Base-by-base conservation (phyloP, 176 grass and related monocot genomes). In the Pontederia crassipes region DNA sequence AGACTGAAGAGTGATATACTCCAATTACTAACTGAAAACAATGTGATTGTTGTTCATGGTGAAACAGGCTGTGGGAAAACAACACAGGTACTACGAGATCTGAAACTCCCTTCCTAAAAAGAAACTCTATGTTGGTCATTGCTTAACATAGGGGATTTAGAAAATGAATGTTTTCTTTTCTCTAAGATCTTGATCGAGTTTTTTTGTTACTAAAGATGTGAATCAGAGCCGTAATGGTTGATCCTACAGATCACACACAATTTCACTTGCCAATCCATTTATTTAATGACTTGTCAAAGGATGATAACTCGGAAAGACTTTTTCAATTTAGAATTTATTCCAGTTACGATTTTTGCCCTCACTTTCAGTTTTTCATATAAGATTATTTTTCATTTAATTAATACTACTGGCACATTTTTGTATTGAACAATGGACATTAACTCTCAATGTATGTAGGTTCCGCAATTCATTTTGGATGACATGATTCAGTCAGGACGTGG, bases 31-130 rank as follows among this genome's bases (percentile, higher is more conserved):
- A 68, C 79, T 77, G 86, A 87, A 65, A 84, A 87, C 67, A 80
- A 96, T 73, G 80, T 96, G 64, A 84, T 90, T 64, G 83, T 96
- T 84, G 86, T 96, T 77, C 80, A 83, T 55, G 91, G 91, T 16
- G 91, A 96, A 90, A 96, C 91, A 59, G 91, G 91, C 59, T 96
- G 91, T 59, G 91, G 91, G 57, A 96, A 96, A 87, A 96, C 91
- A 77, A 96, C 91, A 67, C 91, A 96, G 91, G 91, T 87, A 82
- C 32, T 26, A 40, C 2, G 32, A 40, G 6, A 28, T 59, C 3
- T 48, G 49, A 64, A 53, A 51, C 59, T 49, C 71, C 74, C 58
- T 64, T 48, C 49, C 62, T 76, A 26, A 57, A 68, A 49, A 24
- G 20, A 24, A 24, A 24, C 20, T 24, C 20, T 24, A 24, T 24